Evolutionary conservation across 345 rosid species (phyloP), one percentile per base, ranked within the genome.

Genomic region (Noccaea caerulescens): DNA sequence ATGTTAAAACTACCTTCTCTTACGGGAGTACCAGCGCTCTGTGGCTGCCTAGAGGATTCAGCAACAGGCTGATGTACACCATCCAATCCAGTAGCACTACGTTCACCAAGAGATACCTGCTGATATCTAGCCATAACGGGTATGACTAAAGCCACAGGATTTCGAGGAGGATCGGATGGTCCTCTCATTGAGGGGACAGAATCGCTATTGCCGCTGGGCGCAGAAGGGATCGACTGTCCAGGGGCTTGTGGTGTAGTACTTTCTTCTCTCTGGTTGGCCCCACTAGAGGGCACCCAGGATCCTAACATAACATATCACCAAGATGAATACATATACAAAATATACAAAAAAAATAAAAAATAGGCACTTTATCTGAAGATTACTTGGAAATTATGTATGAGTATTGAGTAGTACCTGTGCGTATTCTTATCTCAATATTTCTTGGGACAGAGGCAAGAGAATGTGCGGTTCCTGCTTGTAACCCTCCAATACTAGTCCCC

Each of bases 351-450:
- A 16, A 16, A 16, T 0, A 9, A 23, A 44, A 53, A 43, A 8
- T 1, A 20, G 27, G 13, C 20, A 30, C 72, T 39, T 27, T 23
- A 42, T 30, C 41, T 30, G 50, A 13, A 50, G 46, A 52, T 34
- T 39, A 47, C 7, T 14, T 38, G 10, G 59, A 45, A 27, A 54
- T 14, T 10, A 47, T 30, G 66, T 20, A 20, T 2, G 30, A 2
- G 47, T 18, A 42, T 20, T 7, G 33, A 57, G 49, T 5, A 43
- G 76, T 45, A 86, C 90, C 88, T 82, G 88, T 75, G 39, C 84
- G 82, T 69, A 84, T 84, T 80, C 83, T 82, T 75, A 84, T 86
- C 73, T 86, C 90, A 56, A 86, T 77, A 43, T 84, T 86, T 71
- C 88, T 77, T 8, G 86, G 86, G 63, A 76, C 75, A 62, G 76